Evolutionary conservation across 805 yeast species (phyloP), one percentile per base, ranked within the genome.

Genomic region (Metschnikowia similis): DNA sequence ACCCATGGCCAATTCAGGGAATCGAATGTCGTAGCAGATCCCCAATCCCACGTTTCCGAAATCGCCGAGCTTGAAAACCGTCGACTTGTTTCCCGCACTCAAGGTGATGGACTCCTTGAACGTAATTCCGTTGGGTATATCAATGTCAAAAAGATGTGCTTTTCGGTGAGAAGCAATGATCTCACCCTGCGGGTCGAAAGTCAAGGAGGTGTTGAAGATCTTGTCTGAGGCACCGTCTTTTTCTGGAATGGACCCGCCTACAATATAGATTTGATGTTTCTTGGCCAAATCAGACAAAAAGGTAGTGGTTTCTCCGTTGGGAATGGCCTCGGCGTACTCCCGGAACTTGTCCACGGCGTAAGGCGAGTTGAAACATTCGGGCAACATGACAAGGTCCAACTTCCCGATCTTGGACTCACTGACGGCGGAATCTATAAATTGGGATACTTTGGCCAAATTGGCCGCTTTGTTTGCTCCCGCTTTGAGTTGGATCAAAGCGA

Each of bases 361-460:
- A 2, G 98, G 98, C 1, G 97, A 88, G 66, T 92, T 94, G 80
- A 91, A 92, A 71, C 97, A 90, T 70, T 94, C 98, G 8, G 99
- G 99, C 31, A 94, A 72, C 56, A 94, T 89, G 9, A 94, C 80
- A 38, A 92, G 72, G 59, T 91, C 87, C 38, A 84, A 53, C 47
- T 60, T 62, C 2, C 71, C 73, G 35, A 66, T 57, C 36, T 62
- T 64, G 26, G 75, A 63, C 21, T 61, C 59, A 1, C 54, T 47
- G 9, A 70, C 67, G 0, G 98, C 97, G 49, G 78, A 80, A 21
- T 75, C 73, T 41, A 89, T 81, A 57, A 78, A 82, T 9, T 74
- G 75, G 44, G 79, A 75, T 4, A 88, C 96, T 57, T 85, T 83
- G 44, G 74, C 63, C 52, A 92, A 72, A 67, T 94, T 94, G 56